Evolutionary conservation across 2,329 filamentous ascomycete genomes (phyloP), one percentile per base, ranked within the genome.

Genomic region (Trichoderma breve): DNA sequence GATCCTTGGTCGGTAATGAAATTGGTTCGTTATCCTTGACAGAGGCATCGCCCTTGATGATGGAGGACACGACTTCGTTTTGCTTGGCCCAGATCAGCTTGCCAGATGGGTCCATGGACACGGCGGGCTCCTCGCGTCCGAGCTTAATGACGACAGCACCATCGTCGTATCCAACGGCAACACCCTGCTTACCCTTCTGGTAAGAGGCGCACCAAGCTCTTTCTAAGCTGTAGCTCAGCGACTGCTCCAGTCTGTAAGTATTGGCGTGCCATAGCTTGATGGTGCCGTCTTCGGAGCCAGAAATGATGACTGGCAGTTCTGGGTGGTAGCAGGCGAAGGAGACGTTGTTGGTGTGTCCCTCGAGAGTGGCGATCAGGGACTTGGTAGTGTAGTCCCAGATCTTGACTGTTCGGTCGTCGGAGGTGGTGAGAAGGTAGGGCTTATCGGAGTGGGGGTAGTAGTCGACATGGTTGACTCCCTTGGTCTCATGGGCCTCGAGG

Each of bases 361-460:
- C 96, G 62, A 99, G 87, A 3, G 95, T 98, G 34, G 96, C 96
- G 80, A 98, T 98, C 75, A 98, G 86, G 14, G 94, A 96, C 84
- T 99, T 99, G 63, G 95, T 98, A 14, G 95, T 98, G 86, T 99
- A 98, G 81, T 99, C 96, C 95, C 96, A 99, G 70, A 99, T 90
- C 86, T 98, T 98, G 77, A 98, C 94, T 1, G 95, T 98, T 78
- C 93, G 91, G 82, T 98, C 96, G 81, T 99, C 96, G 8, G 94
- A 97, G 15, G 95, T 98, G 28, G 96, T 99, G 74, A 99, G 91
- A 60, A 99, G 91, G 80, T 99, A 98, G 30, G 90, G 90, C 81
- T 92, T 92, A 79, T 92, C 90, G 76, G 89, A 90, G 78, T 91
- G 90, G 12, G 90, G 90, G 78, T 92, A 92, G 83, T 92, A 99